phyloP scores from a whole-genome alignment of 202 grass and related monocot genomes.

The Eragrostis tef region DNA sequence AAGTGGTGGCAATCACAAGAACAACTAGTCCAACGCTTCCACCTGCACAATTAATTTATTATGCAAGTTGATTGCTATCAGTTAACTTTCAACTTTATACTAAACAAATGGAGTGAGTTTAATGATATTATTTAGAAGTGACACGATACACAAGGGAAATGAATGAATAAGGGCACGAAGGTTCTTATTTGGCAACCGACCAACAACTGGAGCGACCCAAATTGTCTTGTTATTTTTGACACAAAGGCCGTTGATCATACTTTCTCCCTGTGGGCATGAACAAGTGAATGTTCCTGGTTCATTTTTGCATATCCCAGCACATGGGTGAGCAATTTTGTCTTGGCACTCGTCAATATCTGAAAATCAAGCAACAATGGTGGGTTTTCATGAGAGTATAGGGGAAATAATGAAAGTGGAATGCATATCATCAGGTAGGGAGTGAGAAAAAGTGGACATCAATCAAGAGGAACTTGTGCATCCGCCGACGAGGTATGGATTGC shows the following conservation, averaged over 20 bases:
- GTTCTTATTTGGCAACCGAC: background rate
- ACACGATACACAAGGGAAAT: too few relatives aligned
- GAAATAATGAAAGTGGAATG: too few relatives aligned
- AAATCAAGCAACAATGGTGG: too few relatives aligned
- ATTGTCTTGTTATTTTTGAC: background rate
- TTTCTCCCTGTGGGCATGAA: constrained; percentile 12
- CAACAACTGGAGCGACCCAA: constrained; percentile 18
- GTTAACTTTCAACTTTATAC: background rate
- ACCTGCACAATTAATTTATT: constrained; percentile 8
- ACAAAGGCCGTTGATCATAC: background rate
- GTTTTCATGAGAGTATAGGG: too few relatives aligned
- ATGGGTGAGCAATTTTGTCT: constrained; percentile 20
- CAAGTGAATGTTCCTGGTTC: constrained; percentile 8
- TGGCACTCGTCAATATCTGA: constrained; percentile 49
- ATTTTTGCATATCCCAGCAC: constrained; percentile 42
- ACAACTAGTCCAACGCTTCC: constrained; percentile 31
- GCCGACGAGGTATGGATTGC: background rate
- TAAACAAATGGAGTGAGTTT: background rate
- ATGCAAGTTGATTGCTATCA: background rate
- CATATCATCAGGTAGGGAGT: too few relatives aligned
- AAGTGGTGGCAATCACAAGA: constrained; percentile 27
- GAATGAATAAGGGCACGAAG: background rate
- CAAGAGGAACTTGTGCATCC: constrained; percentile 22
- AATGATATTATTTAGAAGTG: background rate
- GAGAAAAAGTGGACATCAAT: too few relatives aligned